Evolutionary conservation across 2,329 filamentous ascomycete genomes (phyloP).

Genomic region (Aspergillus terreus): DNA sequence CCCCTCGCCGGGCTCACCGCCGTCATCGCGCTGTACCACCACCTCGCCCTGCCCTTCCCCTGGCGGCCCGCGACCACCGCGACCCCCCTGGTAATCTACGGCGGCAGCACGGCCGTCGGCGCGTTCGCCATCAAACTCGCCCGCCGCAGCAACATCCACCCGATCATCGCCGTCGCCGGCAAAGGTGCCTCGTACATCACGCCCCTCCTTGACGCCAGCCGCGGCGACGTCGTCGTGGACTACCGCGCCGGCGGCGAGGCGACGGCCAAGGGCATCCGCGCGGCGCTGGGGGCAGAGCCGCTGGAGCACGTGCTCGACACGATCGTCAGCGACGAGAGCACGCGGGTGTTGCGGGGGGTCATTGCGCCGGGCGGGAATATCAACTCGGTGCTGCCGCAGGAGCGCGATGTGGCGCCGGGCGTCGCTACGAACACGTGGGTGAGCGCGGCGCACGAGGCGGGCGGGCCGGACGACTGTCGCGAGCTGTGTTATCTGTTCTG

Average conservation of each 20-base stretch:
- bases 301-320: constrained; percentile 10
- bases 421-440: constrained; percentile 7
- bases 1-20: constrained; percentile 56
- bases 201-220: constrained; percentile 48
- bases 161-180: constrained; percentile 59
- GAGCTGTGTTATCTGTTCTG: constrained; percentile 43
- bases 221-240: constrained; percentile 58
- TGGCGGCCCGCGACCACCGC: constrained; percentile 39
- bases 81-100: constrained; percentile 47
- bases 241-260: constrained; percentile 56
- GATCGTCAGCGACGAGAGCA: constrained; percentile 6
- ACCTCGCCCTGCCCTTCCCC: constrained; percentile 48
- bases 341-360: constrained; percentile 3
- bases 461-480: constrained; percentile 6
- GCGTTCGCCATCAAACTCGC: constrained; percentile 58
- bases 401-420: constrained; percentile 4
- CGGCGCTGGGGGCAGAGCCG: not conserved
- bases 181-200: constrained; percentile 50
- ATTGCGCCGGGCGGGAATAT: constrained; percentile 12
- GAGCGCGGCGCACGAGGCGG: constrained; percentile 4
- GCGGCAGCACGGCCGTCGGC: constrained; percentile 53
- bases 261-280: constrained; percentile 44
- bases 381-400: constrained; percentile 7
- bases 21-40: constrained; percentile 48
- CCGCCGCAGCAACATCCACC: constrained; percentile 54